Conservation (phyloP, 768 basidiomycete genomes). For the Leccinum obscurum region DNA sequence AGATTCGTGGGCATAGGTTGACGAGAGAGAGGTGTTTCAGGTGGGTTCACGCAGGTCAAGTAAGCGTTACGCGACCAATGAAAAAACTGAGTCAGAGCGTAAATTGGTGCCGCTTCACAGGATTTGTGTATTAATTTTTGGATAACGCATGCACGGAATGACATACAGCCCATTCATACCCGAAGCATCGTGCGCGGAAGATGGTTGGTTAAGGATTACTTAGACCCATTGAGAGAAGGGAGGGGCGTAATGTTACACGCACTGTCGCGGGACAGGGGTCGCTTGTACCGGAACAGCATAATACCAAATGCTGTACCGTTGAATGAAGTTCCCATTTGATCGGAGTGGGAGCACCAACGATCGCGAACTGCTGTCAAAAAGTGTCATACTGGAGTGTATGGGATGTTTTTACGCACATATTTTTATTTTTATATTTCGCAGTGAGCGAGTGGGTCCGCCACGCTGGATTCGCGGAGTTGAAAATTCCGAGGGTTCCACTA, state of each 20-base stretch:
- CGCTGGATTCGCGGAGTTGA: constrained; percentile 35
- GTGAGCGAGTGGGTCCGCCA: constrained; percentile 12
- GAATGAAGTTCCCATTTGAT: constrained; percentile 8
- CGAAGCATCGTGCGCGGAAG: constrained; percentile 21
- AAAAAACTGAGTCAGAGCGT: background rate
- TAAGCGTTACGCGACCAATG: constrained; percentile 11
- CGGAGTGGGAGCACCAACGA: constrained; percentile 13
- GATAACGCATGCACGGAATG: constrained; percentile 15
- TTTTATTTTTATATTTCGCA: background rate
- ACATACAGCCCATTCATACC: constrained; percentile 22
- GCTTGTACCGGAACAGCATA: background rate
- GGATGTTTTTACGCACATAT: constrained; percentile 21
- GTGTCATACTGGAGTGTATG: background rate
- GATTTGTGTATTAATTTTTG: constrained; percentile 24
- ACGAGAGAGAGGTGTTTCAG: constrained; percentile 9
- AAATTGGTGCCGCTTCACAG: constrained; percentile 9
- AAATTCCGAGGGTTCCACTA: constrained; percentile 8
- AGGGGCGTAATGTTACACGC: constrained; percentile 10
- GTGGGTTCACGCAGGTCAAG: constrained; percentile 14
- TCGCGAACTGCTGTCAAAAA: constrained; percentile 2
- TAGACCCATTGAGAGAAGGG: background rate
- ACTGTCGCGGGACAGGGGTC: constrained; percentile 2
- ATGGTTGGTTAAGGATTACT: background rate
- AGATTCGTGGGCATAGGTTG: background rate
- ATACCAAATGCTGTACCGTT: constrained; percentile 5